These are phyloP conservation scores for Camellia lanceoleosa DNA, from an alignment of 148 eudicot genomes.

Conservation along the genomic window DNA sequence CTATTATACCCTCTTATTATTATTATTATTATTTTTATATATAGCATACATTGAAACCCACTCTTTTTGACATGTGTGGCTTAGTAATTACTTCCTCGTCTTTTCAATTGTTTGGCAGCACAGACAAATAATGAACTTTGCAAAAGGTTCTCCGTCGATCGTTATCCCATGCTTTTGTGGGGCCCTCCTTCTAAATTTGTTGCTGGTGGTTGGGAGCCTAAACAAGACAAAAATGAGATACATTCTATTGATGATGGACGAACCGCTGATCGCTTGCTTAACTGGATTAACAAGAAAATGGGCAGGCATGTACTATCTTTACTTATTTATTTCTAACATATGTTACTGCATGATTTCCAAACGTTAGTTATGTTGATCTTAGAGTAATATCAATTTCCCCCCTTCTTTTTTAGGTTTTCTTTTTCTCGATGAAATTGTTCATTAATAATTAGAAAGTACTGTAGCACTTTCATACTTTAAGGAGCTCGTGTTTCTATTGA, in stretches of 20 bases:
- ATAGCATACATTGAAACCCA: neutral
- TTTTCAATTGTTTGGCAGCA: constrained; percentile 73
- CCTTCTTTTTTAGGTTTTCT: neutral
- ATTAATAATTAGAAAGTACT: neutral
- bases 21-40: neutral
- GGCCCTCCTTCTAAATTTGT: constrained; percentile 68
- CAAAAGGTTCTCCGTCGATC: constrained; percentile 76
- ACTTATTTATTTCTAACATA: neutral
- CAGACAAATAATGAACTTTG: constrained; percentile 86
- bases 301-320: constrained; percentile 51
- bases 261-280: constrained; percentile 75
- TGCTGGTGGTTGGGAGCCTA: constrained; percentile 47
- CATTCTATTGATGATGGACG: constrained; percentile 55
- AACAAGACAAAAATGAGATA: constrained; percentile 59
- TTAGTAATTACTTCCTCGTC: constrained; percentile 40
- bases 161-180: constrained; percentile 89
- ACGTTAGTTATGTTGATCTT: neutral
- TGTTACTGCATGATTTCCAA: neutral
- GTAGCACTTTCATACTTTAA: neutral
- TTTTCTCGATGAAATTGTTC: neutral
- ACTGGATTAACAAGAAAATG: constrained; percentile 84
- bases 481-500: neutral
- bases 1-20: neutral
- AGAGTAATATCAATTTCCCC: neutral
- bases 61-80: constrained; percentile 11